These are phyloP conservation scores for Tetrapyrgos nigripes DNA, from an alignment of 1,284 basidiomycete species.

Conservation along the genomic window DNA sequence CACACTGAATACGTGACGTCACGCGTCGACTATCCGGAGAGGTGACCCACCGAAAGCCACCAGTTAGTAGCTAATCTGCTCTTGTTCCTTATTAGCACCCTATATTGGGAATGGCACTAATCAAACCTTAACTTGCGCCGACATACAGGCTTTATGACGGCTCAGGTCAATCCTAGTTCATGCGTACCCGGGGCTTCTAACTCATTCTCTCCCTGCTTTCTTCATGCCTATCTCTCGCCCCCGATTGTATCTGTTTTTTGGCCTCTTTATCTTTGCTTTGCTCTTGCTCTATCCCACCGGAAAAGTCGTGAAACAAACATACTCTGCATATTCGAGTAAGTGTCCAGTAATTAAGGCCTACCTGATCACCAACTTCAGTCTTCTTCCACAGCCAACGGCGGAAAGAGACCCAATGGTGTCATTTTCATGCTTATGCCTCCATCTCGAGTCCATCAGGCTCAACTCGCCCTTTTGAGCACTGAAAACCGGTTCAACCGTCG, in stretches of 20 bases:
- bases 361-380: neutral
- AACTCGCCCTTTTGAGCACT: constrained; percentile 31
- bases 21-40: too few relatives aligned
- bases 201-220: neutral
- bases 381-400: neutral
- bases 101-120: too few relatives aligned
- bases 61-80: too few relatives aligned
- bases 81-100: too few relatives aligned
- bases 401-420: constrained; percentile 26
- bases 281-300: constrained; percentile 7
- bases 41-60: too few relatives aligned
- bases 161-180: too few relatives aligned
- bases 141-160: too few relatives aligned
- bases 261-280: neutral
- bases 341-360: neutral
- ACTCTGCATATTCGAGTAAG: constrained; percentile 15
- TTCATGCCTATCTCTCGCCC: constrained; percentile 11
- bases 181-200: too few relatives aligned
- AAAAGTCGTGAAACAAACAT: constrained; percentile 4
- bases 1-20: too few relatives aligned
- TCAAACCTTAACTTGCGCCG: too few relatives aligned
- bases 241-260: constrained; percentile 3
- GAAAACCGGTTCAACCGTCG: constrained; percentile 36
- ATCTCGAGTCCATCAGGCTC: constrained; percentile 30
- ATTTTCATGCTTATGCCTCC: constrained; percentile 35